Evolutionary conservation across 306 rosid genomes (phyloP), one percentile per base, ranked within the genome.

Genomic region (Rubus idaeus): DNA sequence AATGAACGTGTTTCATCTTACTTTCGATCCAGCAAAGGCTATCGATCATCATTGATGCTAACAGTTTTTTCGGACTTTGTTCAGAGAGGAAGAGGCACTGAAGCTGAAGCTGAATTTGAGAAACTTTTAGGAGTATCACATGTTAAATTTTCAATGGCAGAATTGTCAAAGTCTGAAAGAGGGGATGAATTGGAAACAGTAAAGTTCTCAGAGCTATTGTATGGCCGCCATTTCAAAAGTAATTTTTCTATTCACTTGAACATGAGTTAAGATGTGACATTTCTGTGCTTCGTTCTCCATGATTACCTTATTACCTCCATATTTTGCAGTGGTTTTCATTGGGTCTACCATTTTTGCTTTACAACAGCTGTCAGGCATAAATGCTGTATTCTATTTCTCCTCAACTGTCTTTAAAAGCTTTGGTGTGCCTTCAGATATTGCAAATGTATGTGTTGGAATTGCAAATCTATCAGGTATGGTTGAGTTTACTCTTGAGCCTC

Each of bases 331-430:
- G 90, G 83, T 90, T 81, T 89, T 86, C 91, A 86, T 90, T 77
- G 97, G 97, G 70, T 92, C 92, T 79, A 10, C 87, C 57, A 93
- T 92, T 87, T 90, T 89, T 85, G 96, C 94, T 58, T 90, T 92
- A 76, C 97, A 92, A 89, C 97, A 92, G 84, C 91, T 92, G 16
- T 90, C 97, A 60, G 97, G 97, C 86, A 90, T 92, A 84, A 92
- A 92, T 80, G 97, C 96, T 53, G 86, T 92, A 67, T 92, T 92
- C 82, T 92, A 88, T 85, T 92, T 92, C 87, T 92, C 97, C 68
- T 89, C 97, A 17, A 80, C 94, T 5, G 91, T 90, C 78, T 92
- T 90, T 78, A 88, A 86, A 81, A 92, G 90, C 85, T 86, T 88
- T 75, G 91, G 88, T 52, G 87, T 90, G 56, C 92, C 97, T 44